Percentiles rank a stretch among this genome's conserved stretches.
phyloP scores from a whole-genome alignment of 2,329 filamentous ascomycete species.

The Xenoacremonium recifei region DNA sequence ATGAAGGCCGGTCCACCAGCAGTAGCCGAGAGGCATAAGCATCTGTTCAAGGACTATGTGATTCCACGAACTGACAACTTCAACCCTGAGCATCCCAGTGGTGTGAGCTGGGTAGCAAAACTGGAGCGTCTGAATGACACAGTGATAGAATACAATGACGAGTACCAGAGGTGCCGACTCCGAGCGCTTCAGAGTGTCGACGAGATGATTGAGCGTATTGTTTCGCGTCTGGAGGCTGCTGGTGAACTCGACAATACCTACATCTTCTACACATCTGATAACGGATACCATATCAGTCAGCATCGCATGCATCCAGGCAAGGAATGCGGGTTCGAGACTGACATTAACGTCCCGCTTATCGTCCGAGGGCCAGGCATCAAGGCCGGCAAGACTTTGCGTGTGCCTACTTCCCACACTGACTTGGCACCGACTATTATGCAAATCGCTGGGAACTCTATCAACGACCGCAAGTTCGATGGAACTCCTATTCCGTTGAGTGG shows the following conservation, averaged over 20 bases:
- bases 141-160: constrained; percentile 32
- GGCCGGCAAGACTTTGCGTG: constrained; percentile 32
- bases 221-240: constrained; percentile 29
- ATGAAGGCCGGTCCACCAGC: constrained; percentile 29
- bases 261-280: constrained; percentile 52
- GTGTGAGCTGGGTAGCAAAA: constrained; percentile 42
- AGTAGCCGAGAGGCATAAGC: constrained; percentile 52
- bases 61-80: constrained; percentile 63
- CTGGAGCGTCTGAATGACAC: constrained; percentile 31
- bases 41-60: constrained; percentile 56
- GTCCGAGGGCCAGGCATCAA: constrained; percentile 49
- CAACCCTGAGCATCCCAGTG: constrained; percentile 49
- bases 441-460: constrained; percentile 28
- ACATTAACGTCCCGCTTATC: constrained; percentile 50
- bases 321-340: constrained; percentile 49
- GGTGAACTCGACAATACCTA: constrained; percentile 41
- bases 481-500: constrained; percentile 37
- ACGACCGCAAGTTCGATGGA: constrained; percentile 48
- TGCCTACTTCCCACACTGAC: constrained; percentile 45
- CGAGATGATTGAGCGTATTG: constrained; percentile 39
- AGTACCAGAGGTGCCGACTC: constrained; percentile 39
- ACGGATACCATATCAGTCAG: constrained; percentile 53
- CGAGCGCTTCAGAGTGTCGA: constrained; percentile 44
- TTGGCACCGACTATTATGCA: constrained; percentile 53
- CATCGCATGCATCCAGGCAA: constrained; percentile 53